Conservation (phyloP, 148 eudicot genomes). For the Fallopia convolvulus region DNA sequence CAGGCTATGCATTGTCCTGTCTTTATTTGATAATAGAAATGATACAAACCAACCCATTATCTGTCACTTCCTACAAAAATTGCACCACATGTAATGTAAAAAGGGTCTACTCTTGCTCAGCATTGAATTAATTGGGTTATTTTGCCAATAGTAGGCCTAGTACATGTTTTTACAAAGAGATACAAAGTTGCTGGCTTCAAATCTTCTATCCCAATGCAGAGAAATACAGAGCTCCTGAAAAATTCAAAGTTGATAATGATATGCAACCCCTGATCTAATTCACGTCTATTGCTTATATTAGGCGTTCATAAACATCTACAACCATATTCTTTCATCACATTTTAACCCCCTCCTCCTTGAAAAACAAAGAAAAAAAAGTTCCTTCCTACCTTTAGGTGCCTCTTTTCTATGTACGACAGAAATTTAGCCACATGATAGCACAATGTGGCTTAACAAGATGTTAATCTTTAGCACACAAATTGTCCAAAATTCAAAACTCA, state of each 20-base stretch:
- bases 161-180: background rate
- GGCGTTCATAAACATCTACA: conserved; percentile 1
- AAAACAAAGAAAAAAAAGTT: background rate
- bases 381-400: background rate
- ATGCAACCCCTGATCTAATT: background rate
- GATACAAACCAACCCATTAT: too few relatives aligned
- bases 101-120: too few relatives aligned
- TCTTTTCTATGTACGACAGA: background rate
- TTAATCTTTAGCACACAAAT: background rate
- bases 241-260: background rate
- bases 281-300: background rate
- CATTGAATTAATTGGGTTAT: too few relatives aligned
- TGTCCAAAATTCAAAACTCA: conserved; percentile 6
- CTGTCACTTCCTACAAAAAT: too few relatives aligned
- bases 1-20: background rate
- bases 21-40: too few relatives aligned
- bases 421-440: background rate
- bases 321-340: background rate
- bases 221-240: background rate
- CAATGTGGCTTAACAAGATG: background rate
- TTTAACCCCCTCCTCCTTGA: background rate
- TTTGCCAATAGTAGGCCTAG: too few relatives aligned
- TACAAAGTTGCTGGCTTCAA: background rate
- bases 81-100: too few relatives aligned
- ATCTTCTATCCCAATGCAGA: background rate